phyloP scores from a whole-genome alignment of 129 eudicot species.

The Tagetes erecta region DNA sequence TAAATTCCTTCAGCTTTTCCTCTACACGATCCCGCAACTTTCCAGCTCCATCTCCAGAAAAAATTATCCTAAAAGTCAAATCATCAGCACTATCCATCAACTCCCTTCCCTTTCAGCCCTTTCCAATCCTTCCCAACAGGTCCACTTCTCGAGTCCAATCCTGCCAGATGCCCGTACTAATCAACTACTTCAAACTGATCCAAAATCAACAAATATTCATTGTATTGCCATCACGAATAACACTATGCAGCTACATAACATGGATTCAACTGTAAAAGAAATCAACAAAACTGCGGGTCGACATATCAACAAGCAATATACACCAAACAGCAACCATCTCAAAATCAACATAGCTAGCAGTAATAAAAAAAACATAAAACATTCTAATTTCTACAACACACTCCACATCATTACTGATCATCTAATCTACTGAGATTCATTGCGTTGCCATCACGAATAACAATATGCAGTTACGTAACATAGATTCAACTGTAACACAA shows the following conservation, averaged over 20 bases:
- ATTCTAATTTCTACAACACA: conserved; percentile 9
- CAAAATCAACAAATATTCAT: conserved; percentile 22
- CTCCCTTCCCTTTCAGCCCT: conserved; percentile 9
- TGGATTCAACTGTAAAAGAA: background rate
- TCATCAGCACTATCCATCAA: conserved; percentile 50
- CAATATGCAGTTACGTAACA: conserved; percentile 18
- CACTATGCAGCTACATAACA: conserved; percentile 21
- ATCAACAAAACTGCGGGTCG: background rate
- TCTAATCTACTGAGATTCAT: conserved; percentile 11
- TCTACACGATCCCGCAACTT: conserved; percentile 59
- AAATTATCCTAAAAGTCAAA: conserved; percentile 58
- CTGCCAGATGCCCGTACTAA: background rate
- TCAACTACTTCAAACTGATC: conserved; percentile 28
- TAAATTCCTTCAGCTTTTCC: conserved; percentile 79
- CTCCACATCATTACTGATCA: background rate
- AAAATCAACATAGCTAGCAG: conserved; percentile 20
- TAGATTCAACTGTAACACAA: background rate
- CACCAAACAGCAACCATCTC: background rate
- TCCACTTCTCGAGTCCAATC: conserved; percentile 14
- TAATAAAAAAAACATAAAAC: background rate
- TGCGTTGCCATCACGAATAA: conserved; percentile 7
- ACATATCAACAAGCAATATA: conserved; percentile 19
- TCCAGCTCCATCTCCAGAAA: conserved; percentile 62
- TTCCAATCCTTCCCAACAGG: background rate
- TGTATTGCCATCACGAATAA: conserved; percentile 5